phyloP scores from a whole-genome alignment of 106 monocot genomes.

The Apostasia shenzhenica region DNA sequence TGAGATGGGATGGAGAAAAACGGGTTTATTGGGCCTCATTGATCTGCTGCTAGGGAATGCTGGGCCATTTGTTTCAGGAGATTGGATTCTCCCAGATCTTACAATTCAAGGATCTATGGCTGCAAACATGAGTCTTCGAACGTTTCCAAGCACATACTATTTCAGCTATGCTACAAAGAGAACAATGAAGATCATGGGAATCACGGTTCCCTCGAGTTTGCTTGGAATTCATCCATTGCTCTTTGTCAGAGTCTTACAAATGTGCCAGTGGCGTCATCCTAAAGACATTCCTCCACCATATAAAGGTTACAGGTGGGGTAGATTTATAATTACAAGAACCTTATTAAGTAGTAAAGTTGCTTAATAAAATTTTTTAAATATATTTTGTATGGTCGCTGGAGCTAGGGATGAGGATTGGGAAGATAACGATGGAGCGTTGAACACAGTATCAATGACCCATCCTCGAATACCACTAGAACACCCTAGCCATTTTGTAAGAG shows the following conservation, averaged over 20 bases:
- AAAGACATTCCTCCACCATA: conserved; percentile 39
- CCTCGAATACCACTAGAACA: conserved; percentile 58
- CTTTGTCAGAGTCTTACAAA: conserved; percentile 68
- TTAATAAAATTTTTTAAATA: not conserved
- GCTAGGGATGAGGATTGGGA: conserved; percentile 72
- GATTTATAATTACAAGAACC: not conserved
- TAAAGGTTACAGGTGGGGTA: conserved; percentile 67
- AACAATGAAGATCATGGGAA: conserved; percentile 49
- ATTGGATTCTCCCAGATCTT: conserved; percentile 89
- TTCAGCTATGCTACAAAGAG: conserved; percentile 90
- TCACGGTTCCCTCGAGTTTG: conserved; percentile 53
- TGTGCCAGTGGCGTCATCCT: conserved; percentile 68
- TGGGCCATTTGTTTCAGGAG: conserved; percentile 76
- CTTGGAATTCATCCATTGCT: conserved; percentile 62
- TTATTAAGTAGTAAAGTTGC: not conserved
- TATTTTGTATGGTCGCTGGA: not conserved
- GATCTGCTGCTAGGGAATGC: conserved; percentile 52
- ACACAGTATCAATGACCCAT: conserved; percentile 76
- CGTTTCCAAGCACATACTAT: conserved; percentile 80
- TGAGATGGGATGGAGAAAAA: conserved; percentile 49
- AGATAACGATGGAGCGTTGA: conserved; percentile 73
- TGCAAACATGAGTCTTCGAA: conserved; percentile 44
- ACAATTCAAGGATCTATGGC: conserved; percentile 66
- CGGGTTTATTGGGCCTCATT: conserved; percentile 53
- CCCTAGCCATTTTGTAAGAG: conserved; percentile 40